These are phyloP conservation scores for Amylocystis lapponica DNA, from an alignment of 768 basidiomycete genomes.

Conservation along the genomic window DNA sequence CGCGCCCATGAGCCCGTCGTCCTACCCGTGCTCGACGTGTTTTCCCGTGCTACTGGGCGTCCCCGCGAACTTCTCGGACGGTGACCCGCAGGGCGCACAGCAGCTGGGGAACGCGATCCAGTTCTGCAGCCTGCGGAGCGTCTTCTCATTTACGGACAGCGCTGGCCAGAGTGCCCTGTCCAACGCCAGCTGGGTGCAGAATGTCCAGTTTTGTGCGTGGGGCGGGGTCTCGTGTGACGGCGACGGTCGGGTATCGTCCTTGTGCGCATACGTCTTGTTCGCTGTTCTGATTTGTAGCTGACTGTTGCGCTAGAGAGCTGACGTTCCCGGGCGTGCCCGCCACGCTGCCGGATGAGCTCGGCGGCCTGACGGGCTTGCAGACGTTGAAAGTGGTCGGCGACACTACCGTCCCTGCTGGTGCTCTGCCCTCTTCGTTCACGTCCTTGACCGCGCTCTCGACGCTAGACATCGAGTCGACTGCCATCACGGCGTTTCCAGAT, in stretches of 20 bases:
- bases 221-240: constrained; percentile 39
- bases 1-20: constrained; percentile 36
- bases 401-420: constrained; percentile 36
- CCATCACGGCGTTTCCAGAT: constrained; percentile 30
- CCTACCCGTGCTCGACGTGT: constrained; percentile 43
- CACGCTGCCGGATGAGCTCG: constrained; percentile 36
- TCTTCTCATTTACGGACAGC: constrained; percentile 34
- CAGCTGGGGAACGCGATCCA: constrained; percentile 33
- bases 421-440: constrained; percentile 33
- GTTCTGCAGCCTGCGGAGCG: constrained; percentile 41
- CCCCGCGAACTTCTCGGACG: constrained; percentile 27
- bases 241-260: constrained; percentile 32
- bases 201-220: constrained; percentile 42
- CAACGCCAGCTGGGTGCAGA: constrained; percentile 40
- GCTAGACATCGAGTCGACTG: constrained; percentile 38
- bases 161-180: constrained; percentile 34
- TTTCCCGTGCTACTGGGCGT: constrained; percentile 35
- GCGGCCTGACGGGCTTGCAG: constrained; percentile 32
- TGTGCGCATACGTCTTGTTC: constrained; percentile 30
- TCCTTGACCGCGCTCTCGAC: constrained; percentile 32
- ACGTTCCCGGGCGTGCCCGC: constrained; percentile 44
- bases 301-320: constrained; percentile 26
- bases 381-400: constrained; percentile 36
- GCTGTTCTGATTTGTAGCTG: neutral
- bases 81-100: constrained; percentile 29